Evolutionary conservation across 2,329 filamentous ascomycete genomes (phyloP).

Genomic region (Clarireedia hainanense): DNA sequence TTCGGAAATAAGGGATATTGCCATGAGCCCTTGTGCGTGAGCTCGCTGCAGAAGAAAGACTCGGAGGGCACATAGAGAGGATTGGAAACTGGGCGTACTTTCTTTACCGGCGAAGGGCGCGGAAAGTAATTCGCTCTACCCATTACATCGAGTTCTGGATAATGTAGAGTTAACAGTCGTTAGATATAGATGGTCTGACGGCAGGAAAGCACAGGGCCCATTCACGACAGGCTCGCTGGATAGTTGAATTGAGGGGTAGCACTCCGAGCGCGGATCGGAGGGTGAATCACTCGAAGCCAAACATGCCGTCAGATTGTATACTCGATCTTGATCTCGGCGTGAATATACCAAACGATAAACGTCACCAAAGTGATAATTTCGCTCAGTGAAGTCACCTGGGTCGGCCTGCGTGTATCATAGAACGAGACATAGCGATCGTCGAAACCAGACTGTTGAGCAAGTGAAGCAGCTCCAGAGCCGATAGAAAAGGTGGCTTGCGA

Average conservation of each 20-base stretch:
- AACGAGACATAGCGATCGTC: neutral
- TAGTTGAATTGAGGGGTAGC: too few species aligned
- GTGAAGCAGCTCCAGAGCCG: too few species aligned
- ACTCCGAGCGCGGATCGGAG: too few species aligned
- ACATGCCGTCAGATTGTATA: too few species aligned
- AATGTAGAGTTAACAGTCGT: neutral
- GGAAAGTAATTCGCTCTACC: neutral
- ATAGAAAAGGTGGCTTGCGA: too few species aligned
- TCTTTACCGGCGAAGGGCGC: neutral
- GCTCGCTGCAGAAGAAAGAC: neutral
- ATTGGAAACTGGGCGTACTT: constrained; percentile 5
- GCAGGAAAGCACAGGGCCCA: too few species aligned
- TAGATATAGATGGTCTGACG: too few species aligned
- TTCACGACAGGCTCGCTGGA: too few species aligned
- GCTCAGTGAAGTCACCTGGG: neutral
- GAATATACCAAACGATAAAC: too few species aligned
- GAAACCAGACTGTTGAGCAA: too few species aligned
- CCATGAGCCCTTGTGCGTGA: neutral
- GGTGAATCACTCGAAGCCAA: too few species aligned
- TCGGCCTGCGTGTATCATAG: neutral
- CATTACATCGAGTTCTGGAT: neutral
- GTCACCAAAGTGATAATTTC: neutral
- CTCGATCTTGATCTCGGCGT: neutral
- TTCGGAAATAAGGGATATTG: neutral
- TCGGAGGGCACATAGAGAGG: neutral